These are phyloP conservation scores for Ascochyta lentis DNA, from an alignment of 2,329 filamentous ascomycete genomes.

Conservation along the genomic window DNA sequence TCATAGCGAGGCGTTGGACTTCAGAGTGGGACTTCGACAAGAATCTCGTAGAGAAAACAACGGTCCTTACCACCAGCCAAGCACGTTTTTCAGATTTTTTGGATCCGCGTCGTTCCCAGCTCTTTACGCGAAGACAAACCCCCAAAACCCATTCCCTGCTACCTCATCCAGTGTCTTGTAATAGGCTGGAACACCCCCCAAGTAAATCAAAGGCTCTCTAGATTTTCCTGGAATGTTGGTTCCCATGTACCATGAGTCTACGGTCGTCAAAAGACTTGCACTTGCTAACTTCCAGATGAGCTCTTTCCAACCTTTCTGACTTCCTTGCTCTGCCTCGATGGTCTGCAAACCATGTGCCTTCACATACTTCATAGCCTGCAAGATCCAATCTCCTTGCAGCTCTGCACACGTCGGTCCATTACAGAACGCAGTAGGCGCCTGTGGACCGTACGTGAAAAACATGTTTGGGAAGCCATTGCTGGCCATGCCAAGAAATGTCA, in stretches of 20 bases:
- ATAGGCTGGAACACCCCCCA: slow-evolving; percentile 42
- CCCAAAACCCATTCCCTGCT: slow-evolving; percentile 23
- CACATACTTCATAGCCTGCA: slow-evolving; percentile 59
- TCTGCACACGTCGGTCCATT: slow-evolving; percentile 65
- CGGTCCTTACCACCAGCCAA: too few relatives aligned
- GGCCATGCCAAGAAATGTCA: slow-evolving; percentile 21
- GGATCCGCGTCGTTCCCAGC: too few relatives aligned
- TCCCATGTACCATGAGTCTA: slow-evolving; percentile 63
- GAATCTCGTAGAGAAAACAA: too few relatives aligned
- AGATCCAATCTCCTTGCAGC: slow-evolving; percentile 64
- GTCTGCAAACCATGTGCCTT: slow-evolving; percentile 55
- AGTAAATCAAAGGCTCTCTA: slow-evolving; percentile 60
- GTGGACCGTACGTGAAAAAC: slow-evolving; percentile 59
- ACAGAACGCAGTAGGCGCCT: slow-evolving; percentile 63
- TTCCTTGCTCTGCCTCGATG: slow-evolving; percentile 58
- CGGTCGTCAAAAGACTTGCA: slow-evolving; percentile 57
- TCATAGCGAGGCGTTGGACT: too few relatives aligned
- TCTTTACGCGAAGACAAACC: slow-evolving; percentile 19
- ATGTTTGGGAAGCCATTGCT: slow-evolving; percentile 24
- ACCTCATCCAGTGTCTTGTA: slow-evolving; percentile 26
- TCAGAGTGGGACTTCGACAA: too few relatives aligned
- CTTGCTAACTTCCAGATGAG: slow-evolving; percentile 57
- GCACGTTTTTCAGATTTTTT: too few relatives aligned
- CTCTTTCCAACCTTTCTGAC: slow-evolving; percentile 58
- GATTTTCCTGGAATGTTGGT: slow-evolving; percentile 62